Evolutionary conservation across 176 grass and related monocot genomes (phyloP).

Genomic region (Hordeum marinum): DNA sequence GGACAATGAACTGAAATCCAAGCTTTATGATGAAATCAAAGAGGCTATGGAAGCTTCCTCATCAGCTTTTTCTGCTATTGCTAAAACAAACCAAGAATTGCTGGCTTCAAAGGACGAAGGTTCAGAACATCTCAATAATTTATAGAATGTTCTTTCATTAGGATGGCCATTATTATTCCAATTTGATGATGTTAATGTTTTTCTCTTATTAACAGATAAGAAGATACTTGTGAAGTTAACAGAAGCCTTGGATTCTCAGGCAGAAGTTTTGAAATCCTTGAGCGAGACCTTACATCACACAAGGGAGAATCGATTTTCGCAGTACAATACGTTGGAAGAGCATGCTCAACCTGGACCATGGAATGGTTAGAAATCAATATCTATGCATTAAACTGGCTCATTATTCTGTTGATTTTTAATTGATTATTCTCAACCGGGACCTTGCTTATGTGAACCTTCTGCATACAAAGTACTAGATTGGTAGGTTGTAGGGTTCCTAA

Average conservation of each 20-base stretch:
- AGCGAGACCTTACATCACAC: slow-evolving; percentile 53
- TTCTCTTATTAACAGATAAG: slow-evolving; percentile 45
- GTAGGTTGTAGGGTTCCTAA: neutral
- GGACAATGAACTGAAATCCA: slow-evolving; percentile 42
- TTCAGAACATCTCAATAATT: slow-evolving; percentile 22
- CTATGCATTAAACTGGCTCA: neutral
- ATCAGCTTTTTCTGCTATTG: slow-evolving; percentile 56
- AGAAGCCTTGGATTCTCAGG: slow-evolving; percentile 71
- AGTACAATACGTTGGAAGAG: slow-evolving; percentile 41
- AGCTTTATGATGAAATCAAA: slow-evolving; percentile 66
- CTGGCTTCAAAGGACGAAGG: slow-evolving; percentile 81
- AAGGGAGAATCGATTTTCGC: slow-evolving; percentile 47
- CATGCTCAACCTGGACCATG: slow-evolving; percentile 40
- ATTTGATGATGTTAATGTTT: slow-evolving; percentile 4
- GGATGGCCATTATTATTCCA: neutral
- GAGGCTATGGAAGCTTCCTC: slow-evolving; percentile 70
- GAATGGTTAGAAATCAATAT: slow-evolving; percentile 64
- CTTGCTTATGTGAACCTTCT: neutral
- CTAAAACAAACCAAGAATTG: slow-evolving; percentile 78
- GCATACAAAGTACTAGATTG: neutral
- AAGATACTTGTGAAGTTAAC: slow-evolving; percentile 66
- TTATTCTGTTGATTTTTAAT: neutral
- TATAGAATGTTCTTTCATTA: neutral
- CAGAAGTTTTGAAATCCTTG: slow-evolving; percentile 75
- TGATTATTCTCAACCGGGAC: neutral